Evolutionary conservation across 306 rosid species (phyloP), one percentile per base, ranked within the genome.

Genomic region (Fragaria ananassa): DNA sequence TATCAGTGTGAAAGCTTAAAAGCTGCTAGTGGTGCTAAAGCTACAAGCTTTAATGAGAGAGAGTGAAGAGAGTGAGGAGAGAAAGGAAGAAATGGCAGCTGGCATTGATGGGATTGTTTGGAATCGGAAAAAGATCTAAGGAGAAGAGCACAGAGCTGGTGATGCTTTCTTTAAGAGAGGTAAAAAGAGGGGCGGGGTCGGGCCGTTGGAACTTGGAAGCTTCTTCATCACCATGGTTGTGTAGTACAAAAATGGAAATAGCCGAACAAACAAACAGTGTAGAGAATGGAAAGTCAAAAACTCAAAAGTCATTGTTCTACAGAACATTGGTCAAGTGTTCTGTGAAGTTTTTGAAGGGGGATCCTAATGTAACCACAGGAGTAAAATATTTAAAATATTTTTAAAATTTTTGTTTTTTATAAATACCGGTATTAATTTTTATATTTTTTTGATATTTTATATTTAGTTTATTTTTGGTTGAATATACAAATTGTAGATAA

Each of bases 71-170:
- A 41, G 45, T 5, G 19, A 15, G 2, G 21, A 57, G 8, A 23
- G 41, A 12, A 12, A 50, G 25, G 74, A 56, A 85, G 73, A 19
- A 65, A 51, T 42, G 34, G 89, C 84, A 91, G 93, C 88, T 91
- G 91, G 88, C 93, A 63, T 12, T 87, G 93, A 88, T 88, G 89
- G 88, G 90, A 76, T 87, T 60, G 25, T 51, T 64, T 53, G 63
- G 71, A 79, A 56, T 64, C 51, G 73, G 65, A 29, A 58, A 60
- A 45, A 29, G 70, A 74, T 60, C 27, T 25, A 1, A 25, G 18
- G 8, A 58, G 60, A 2, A 18, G 11, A 23, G 10, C 17, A 42
- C 4, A 8, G 27, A 18, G 51, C 6, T 5, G 44, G 44, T 45
- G 25, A 7, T 27, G 56, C 57, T 29, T 10, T 5, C 10, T 31